phyloP scores from a whole-genome alignment of 306 rosid genomes.

The Castanea sativa region DNA sequence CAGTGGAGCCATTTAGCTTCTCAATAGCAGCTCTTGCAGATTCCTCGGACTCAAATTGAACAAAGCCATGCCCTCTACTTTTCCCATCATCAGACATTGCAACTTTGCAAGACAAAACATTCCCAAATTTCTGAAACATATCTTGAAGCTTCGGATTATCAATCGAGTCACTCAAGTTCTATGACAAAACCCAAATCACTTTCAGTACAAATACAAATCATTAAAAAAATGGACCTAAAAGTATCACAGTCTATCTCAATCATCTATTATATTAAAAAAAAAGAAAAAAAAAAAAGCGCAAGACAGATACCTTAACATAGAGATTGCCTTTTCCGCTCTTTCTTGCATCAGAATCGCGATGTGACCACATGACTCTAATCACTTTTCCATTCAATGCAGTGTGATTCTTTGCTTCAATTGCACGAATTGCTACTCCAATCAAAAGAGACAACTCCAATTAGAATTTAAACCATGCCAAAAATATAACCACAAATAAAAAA shows the following conservation, averaged over 20 bases:
- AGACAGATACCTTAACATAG: conserved; percentile 71
- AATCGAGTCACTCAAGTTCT: conserved; percentile 63
- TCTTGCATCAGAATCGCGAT: conserved; percentile 73
- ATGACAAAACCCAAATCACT: conserved; percentile 24
- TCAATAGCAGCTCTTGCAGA: conserved; percentile 72
- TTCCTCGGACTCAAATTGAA: conserved; percentile 82
- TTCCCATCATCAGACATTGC: conserved; percentile 73
- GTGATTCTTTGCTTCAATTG: conserved; percentile 65
- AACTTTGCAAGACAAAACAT: conserved; percentile 74
- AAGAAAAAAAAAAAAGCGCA: neutral
- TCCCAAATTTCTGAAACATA: conserved; percentile 61
- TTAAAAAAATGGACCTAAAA: conserved; percentile 4
- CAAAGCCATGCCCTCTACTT: conserved; percentile 86
- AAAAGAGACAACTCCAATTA: neutral
- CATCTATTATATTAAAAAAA: neutral
- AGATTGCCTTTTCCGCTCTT: conserved; percentile 67
- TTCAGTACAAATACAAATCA: conserved; percentile 12
- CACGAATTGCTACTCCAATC: conserved; percentile 48
- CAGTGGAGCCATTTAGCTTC: conserved; percentile 60
- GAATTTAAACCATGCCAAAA: neutral
- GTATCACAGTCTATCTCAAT: conserved; percentile 2
- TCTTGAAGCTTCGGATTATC: conserved; percentile 56
- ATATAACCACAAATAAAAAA: neutral
- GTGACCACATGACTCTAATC: conserved; percentile 82
- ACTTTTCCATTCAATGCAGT: conserved; percentile 56